Conservation (phyloP, 176 grass and related monocot genomes). For the Ensete ventricosum region DNA sequence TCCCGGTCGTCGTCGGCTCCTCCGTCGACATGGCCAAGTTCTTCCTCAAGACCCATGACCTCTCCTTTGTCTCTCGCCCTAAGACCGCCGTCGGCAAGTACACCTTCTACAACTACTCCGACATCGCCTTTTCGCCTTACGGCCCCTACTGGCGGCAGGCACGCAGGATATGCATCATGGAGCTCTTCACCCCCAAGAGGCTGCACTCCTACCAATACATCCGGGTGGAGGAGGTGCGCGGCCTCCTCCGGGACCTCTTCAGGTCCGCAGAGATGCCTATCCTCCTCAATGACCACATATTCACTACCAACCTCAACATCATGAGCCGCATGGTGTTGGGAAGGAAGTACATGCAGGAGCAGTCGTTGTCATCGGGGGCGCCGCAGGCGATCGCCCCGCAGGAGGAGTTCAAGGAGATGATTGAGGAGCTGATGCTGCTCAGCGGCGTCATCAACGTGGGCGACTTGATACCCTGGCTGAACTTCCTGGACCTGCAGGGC, state of each 20-base stretch:
- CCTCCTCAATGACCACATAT: neutral
- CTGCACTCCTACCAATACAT: slow-evolving; percentile 9
- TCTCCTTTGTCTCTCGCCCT: neutral
- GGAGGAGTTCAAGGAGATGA: slow-evolving; percentile 18
- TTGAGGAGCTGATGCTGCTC: slow-evolving; percentile 4
- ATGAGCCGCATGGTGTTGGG: slow-evolving; percentile 8
- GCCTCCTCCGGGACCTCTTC: slow-evolving; percentile 7
- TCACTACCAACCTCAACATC: neutral
- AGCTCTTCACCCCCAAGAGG: slow-evolving; percentile 2
- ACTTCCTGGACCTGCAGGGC: slow-evolving; percentile 10
- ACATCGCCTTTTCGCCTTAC: neutral
- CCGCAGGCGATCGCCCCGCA: neutral
- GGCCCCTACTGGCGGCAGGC: slow-evolving; percentile 11
- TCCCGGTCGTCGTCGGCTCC: slow-evolving; percentile 4
- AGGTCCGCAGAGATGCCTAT: neutral
- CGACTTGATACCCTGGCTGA: slow-evolving; percentile 8
- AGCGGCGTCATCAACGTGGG: slow-evolving; percentile 13
- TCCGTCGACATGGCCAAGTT: slow-evolving; percentile 6
- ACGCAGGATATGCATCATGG: neutral
- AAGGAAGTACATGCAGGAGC: slow-evolving; percentile 1
- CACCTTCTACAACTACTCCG: neutral
- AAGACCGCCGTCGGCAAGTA: neutral
- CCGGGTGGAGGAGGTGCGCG: slow-evolving; percentile 5
- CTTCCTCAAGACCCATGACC: slow-evolving; percentile 2
- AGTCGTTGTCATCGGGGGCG: neutral